Evolutionary conservation across 768 basidiomycete genomes (phyloP), one percentile per base, ranked within the genome.

Genomic region (Pleurotus eryngii): DNA sequence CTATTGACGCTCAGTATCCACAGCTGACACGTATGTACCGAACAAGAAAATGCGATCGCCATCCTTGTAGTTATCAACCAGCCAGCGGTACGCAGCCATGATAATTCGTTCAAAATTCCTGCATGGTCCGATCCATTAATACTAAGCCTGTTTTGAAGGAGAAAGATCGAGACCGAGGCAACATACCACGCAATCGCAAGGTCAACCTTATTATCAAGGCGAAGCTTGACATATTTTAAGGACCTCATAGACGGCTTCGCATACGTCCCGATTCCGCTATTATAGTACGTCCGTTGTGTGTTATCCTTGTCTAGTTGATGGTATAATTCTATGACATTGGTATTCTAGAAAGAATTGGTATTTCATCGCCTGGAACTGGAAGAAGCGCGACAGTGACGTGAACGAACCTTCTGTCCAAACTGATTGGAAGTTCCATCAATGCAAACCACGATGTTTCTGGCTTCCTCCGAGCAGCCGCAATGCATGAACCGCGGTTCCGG

Each of bases 391-490:
- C 46, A 24, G 40, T 5, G n/a, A n/a, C 22, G 9, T 4, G 5
- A 40, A 50, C 30, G 8, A 26, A 75, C 73, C 67, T 63, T 66
- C 18, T 48, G 57, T 2, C 76, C 68, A 57, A 74, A 75, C 39
- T 70, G 70, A 49, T 77, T 76, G 1, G 72, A 67, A 2, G 74
- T 77, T 15, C 76, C 76, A 35, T 76, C 76, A 17, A 76, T 70
- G 60, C 73, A 74, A 42, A 77, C 67, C 0, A 71, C 65, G 11
- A 70, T 57, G n/a, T 68, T 69, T 18, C 62, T 27, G 27, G 26
- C 49, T 15, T 50, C 30, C n/a, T 30, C 17, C 7, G 24, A 27
- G 20, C 49, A 50, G 2, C 49, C 49, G 30, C 49, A 50, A 2
- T 24, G 49, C 37, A 50, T 35, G 30, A 35, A 35, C 30, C 11